These are phyloP conservation scores for Drosera spatulata DNA, from an alignment of 179 eudicot species.

Conservation along the genomic window DNA sequence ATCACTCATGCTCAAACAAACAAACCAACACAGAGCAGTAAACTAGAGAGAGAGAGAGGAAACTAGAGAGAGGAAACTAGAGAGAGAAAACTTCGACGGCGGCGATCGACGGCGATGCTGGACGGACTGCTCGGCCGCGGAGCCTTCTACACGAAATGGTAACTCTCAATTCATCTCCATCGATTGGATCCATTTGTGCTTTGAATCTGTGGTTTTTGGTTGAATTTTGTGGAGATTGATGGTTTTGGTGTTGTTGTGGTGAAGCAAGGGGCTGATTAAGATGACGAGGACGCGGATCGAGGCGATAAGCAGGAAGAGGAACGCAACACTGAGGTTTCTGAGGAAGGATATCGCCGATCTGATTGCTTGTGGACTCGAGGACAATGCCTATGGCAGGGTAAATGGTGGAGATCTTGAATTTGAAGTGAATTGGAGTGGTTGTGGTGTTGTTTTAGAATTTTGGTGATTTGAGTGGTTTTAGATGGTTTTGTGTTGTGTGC, in stretches of 20 bases:
- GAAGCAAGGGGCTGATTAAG: conserved; percentile 8
- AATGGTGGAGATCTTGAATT: too few relatives aligned
- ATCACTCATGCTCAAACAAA: too few relatives aligned
- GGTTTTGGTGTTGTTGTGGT: neutral
- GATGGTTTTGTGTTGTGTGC: too few relatives aligned
- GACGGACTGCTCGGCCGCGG: conserved; percentile 11
- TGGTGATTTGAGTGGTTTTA: too few relatives aligned
- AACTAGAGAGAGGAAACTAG: too few relatives aligned
- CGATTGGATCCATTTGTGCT: neutral
- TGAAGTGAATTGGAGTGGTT: too few relatives aligned
- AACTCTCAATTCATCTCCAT: neutral
- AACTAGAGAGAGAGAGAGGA: too few relatives aligned
- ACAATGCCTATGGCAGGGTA: conserved; percentile 6
- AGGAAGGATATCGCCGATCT: conserved; percentile 11
- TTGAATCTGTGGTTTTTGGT: neutral
- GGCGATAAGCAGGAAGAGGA: conserved; percentile 6
- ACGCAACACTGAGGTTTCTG: conserved; percentile 7
- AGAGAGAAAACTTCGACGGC: too few relatives aligned
- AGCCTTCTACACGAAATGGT: conserved; percentile 10
- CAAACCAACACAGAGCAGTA: too few relatives aligned
- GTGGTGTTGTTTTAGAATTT: too few relatives aligned
- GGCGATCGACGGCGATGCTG: conserved; percentile 9
- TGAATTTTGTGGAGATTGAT: neutral
- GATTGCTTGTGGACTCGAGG: conserved; percentile 8
- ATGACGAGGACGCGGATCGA: conserved; percentile 11